A percentile compares a stretch with the other conserved stretches of the same genome.
phyloP scores from a whole-genome alignment of 2,329 filamentous ascomycete genomes.

The Colletotrichum melonis region DNA sequence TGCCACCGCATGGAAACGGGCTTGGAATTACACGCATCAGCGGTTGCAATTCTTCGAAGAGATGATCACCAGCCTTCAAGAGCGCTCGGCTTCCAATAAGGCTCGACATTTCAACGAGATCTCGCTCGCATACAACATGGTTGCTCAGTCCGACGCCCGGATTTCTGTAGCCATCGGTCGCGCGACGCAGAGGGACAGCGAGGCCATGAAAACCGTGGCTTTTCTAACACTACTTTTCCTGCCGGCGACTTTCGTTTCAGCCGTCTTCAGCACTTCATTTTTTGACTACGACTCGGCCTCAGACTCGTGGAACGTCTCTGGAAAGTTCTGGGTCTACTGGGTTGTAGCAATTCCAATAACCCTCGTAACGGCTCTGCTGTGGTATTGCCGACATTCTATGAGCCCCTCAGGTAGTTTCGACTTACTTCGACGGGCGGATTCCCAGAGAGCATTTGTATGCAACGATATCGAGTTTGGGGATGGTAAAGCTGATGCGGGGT shows the following conservation, averaged over 20 bases:
- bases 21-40: slow-evolving; percentile 41
- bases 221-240: slow-evolving; percentile 61
- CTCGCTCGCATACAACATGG: slow-evolving; percentile 60
- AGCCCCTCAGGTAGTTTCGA: background rate
- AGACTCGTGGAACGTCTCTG: slow-evolving; percentile 43
- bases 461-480: background rate
- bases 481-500: background rate
- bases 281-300: slow-evolving; percentile 46
- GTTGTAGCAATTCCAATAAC: slow-evolving; percentile 46
- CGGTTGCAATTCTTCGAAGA: slow-evolving; percentile 47
- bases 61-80: slow-evolving; percentile 47
- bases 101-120: slow-evolving; percentile 66
- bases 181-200: slow-evolving; percentile 57
- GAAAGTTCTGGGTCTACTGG: slow-evolving; percentile 51
- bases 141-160: slow-evolving; percentile 53
- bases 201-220: slow-evolving; percentile 63
- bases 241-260: slow-evolving; percentile 61
- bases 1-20: background rate
- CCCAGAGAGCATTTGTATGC: background rate
- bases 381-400: slow-evolving; percentile 35
- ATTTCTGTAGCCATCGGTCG: slow-evolving; percentile 52
- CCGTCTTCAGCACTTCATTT: slow-evolving; percentile 60
- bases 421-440: background rate
- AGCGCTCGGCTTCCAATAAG: slow-evolving; percentile 51
- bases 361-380: slow-evolving; percentile 33